Evolutionary conservation across 495 filamentous ascomycete species (phyloP).

Genomic region (Aspergillus heteromorphus): DNA sequence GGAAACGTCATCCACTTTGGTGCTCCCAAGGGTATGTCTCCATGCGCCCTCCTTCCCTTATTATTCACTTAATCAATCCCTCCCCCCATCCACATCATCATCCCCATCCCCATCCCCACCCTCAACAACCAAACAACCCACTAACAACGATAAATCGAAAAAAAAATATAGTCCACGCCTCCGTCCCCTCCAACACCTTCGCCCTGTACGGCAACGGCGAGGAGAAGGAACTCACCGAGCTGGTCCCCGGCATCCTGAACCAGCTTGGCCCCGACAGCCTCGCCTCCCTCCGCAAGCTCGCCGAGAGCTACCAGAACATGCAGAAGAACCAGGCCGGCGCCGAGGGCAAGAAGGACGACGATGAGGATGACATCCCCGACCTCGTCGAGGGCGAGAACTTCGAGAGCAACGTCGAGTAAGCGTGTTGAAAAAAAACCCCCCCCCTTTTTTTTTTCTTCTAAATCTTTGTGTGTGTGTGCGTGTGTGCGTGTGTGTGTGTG

Average conservation of each 20-base stretch:
- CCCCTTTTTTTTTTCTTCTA: too few species aligned
- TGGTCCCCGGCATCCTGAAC: slow-evolving; percentile 98
- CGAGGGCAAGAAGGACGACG: slow-evolving; percentile 63
- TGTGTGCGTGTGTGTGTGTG: too few species aligned
- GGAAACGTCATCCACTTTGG: slow-evolving; percentile 99
- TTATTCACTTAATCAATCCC: too few species aligned
- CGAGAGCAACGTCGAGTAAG: slow-evolving; percentile 90
- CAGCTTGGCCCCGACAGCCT: slow-evolving; percentile 97
- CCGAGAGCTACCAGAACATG: slow-evolving; percentile 99
- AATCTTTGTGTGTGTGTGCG: too few species aligned
- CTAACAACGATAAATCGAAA: neutral
- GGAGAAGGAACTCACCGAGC: slow-evolving; percentile 99
- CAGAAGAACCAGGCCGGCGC: slow-evolving; percentile 85
- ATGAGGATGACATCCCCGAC: slow-evolving; percentile 89
- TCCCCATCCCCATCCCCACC: neutral
- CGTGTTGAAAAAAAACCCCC: too few species aligned
- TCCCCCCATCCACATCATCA: too few species aligned
- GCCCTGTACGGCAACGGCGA: slow-evolving; percentile 98
- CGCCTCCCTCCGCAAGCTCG: slow-evolving; percentile 95
- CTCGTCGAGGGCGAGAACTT: slow-evolving; percentile 95
- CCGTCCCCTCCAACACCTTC: slow-evolving; percentile 95
- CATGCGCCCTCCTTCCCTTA: neutral
- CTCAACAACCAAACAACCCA: neutral
- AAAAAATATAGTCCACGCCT: slow-evolving; percentile 72
- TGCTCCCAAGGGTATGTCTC: slow-evolving; percentile 81